Evolutionary conservation across 306 rosid genomes (phyloP).

Genomic region (Calophaca sinica): DNA sequence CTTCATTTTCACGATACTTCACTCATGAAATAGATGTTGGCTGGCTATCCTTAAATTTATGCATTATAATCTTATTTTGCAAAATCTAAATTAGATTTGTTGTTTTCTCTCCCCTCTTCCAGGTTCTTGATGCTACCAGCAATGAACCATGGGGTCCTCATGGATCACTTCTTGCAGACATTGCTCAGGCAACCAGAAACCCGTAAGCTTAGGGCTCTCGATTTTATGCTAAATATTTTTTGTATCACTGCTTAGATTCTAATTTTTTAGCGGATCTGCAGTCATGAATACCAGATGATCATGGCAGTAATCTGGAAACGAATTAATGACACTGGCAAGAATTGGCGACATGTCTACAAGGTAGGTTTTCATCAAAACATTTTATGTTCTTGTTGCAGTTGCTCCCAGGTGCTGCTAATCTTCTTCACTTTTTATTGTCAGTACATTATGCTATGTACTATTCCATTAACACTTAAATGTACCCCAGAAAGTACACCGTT

Average conservation of each 20-base stretch:
- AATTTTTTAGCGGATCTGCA: constrained; percentile 56
- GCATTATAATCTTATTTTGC: constrained; percentile 17
- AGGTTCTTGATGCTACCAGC: constrained; percentile 99
- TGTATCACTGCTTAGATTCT: constrained; percentile 38
- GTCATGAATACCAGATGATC: constrained; percentile 97
- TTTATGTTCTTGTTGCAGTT: constrained; percentile 37
- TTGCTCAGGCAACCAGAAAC: constrained; percentile 90
- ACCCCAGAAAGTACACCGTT: constrained; percentile 2
- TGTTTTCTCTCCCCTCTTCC: constrained; percentile 21
- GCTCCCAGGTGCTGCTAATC: constrained; percentile 25
- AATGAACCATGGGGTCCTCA: constrained; percentile 99
- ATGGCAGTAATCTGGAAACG: constrained; percentile 97
- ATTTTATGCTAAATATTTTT: constrained; percentile 43
- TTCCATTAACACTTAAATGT: constrained; percentile 21
- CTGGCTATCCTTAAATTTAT: neutral
- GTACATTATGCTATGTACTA: constrained; percentile 10
- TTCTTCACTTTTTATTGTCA: constrained; percentile 11
- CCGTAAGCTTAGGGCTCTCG: constrained; percentile 62
- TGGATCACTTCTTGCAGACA: constrained; percentile 96
- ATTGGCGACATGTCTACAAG: constrained; percentile 99
- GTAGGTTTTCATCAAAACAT: constrained; percentile 67
- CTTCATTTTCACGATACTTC: constrained; percentile 2
- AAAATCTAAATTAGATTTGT: constrained; percentile 21
- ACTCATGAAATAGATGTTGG: neutral
- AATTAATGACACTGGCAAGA: constrained; percentile 96